Conservation (phyloP, 495 filamentous ascomycete genomes). For the Neurospora tetraspora region DNA sequence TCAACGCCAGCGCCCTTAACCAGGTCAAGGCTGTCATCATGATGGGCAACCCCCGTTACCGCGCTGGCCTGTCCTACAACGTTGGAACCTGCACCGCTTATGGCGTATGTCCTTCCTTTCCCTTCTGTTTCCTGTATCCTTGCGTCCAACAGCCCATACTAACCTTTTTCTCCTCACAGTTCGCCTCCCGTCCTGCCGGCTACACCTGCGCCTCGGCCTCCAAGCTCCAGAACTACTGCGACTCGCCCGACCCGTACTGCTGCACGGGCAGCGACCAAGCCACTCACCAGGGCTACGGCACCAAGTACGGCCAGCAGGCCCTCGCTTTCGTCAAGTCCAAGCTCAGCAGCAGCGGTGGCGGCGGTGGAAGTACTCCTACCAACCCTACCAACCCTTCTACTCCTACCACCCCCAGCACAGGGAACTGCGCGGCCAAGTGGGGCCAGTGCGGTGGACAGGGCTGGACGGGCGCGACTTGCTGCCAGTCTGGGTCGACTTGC, state of each 20-base stretch:
- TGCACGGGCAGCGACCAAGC: slow-evolving; percentile 49
- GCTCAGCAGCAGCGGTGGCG: slow-evolving; percentile 8
- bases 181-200: slow-evolving; percentile 45
- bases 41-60: slow-evolving; percentile 50
- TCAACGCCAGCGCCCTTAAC: slow-evolving; percentile 34
- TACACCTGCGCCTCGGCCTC: slow-evolving; percentile 40
- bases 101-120: slow-evolving; percentile 38
- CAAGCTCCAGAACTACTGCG: slow-evolving; percentile 54
- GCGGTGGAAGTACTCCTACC: slow-evolving; percentile 1
- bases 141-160: neutral
- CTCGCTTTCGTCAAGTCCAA: slow-evolving; percentile 44
- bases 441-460: slow-evolving; percentile 25
- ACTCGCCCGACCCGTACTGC: slow-evolving; percentile 53
- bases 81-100: slow-evolving; percentile 49
- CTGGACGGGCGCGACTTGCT: slow-evolving; percentile 21
- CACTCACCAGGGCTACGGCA: slow-evolving; percentile 49
- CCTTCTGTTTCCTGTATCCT: neutral
- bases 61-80: slow-evolving; percentile 45
- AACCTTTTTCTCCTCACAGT: slow-evolving; percentile 23
- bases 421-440: slow-evolving; percentile 16
- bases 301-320: slow-evolving; percentile 48
- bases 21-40: slow-evolving; percentile 47
- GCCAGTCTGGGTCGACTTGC: slow-evolving; percentile 17
- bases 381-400: neutral
- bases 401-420: slow-evolving; percentile 13